These are phyloP conservation scores for Penicillium verhagenii DNA, from an alignment of 495 filamentous ascomycete genomes.

Conservation along the genomic window DNA sequence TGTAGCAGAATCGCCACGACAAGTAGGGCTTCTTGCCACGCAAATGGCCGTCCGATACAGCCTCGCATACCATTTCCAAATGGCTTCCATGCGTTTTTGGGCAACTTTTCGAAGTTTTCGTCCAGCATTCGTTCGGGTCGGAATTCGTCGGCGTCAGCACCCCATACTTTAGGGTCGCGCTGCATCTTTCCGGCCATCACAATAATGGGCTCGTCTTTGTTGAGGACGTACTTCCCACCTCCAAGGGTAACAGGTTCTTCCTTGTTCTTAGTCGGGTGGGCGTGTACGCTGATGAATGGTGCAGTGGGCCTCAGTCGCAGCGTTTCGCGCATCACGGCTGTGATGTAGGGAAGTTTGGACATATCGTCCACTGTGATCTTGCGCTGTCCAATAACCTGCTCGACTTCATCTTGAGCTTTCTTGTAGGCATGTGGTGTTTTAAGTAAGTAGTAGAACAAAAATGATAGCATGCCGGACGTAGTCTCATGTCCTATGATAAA, in stretches of 20 bases:
- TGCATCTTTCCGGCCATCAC: constrained; percentile 60
- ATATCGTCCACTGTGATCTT: constrained; percentile 66
- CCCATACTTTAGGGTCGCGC: constrained; percentile 64
- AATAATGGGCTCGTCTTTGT: constrained; percentile 54
- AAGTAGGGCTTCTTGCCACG: constrained; percentile 60
- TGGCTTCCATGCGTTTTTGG: constrained; percentile 59
- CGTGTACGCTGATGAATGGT: constrained; percentile 43
- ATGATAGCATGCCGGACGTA: constrained; percentile 58
- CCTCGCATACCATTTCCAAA: constrained; percentile 63
- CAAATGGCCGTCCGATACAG: constrained; percentile 69
- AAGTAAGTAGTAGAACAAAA: constrained; percentile 58
- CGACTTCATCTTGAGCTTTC: constrained; percentile 66
- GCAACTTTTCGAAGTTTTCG: constrained; percentile 56
- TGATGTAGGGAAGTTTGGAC: constrained; percentile 62
- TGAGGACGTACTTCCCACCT: constrained; percentile 60
- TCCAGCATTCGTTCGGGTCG: constrained; percentile 66
- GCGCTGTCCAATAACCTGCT: constrained; percentile 61
- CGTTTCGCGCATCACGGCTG: constrained; percentile 68
- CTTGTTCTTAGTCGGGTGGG: constrained; percentile 43
- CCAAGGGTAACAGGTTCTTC: constrained; percentile 54
- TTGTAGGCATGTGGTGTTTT: constrained; percentile 59
- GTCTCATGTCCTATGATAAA: constrained; percentile 74
- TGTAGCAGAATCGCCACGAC: constrained; percentile 56
- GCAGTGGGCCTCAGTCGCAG: constrained; percentile 65
- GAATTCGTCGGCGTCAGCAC: constrained; percentile 62